Percentiles rank a stretch among this genome's conserved stretches.
phyloP scores from a whole-genome alignment of 306 rosid species.

The Vicia villosa region DNA sequence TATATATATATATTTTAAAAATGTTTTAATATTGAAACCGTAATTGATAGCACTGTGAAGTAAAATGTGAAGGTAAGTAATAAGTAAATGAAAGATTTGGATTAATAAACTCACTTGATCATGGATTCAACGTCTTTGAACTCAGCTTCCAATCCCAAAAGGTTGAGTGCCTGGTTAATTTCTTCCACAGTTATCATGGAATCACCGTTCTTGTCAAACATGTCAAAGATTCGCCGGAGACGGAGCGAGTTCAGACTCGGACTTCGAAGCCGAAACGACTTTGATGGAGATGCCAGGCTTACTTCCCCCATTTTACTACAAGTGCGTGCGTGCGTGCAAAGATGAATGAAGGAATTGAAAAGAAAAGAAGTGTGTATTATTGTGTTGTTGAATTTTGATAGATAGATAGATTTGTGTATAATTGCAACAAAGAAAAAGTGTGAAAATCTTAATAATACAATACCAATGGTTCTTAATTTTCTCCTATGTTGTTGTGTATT shows the following conservation, averaged over 20 bases:
- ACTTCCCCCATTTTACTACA: conserved; percentile 24
- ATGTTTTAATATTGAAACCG: no score
- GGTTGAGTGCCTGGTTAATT: conserved; percentile 55
- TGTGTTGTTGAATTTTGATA: not conserved
- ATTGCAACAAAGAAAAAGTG: not conserved
- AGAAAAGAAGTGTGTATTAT: not conserved
- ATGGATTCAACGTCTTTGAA: conserved; percentile 48
- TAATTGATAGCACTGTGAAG: no score
- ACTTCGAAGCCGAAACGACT: conserved; percentile 65
- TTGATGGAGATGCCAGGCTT: not conserved
- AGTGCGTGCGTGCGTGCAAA: not conserved
- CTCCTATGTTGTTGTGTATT: not conserved
- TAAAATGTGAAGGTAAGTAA: not conserved
- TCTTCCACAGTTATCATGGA: conserved; percentile 56
- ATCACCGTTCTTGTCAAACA: conserved; percentile 76
- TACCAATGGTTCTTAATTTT: conserved; percentile 15
- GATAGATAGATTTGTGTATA: conserved; percentile 10
- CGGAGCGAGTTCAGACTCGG: conserved; percentile 64
- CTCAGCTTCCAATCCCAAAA: conserved; percentile 62
- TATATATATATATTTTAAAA: no score
- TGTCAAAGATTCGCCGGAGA: conserved; percentile 71
- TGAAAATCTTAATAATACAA: not conserved
- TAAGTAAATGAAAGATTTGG: not conserved
- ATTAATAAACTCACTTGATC: conserved; percentile 7
- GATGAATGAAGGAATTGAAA: not conserved